phyloP scores from a whole-genome alignment of 1,284 basidiomycete species.

The Cryptococcus neoformans region DNA sequence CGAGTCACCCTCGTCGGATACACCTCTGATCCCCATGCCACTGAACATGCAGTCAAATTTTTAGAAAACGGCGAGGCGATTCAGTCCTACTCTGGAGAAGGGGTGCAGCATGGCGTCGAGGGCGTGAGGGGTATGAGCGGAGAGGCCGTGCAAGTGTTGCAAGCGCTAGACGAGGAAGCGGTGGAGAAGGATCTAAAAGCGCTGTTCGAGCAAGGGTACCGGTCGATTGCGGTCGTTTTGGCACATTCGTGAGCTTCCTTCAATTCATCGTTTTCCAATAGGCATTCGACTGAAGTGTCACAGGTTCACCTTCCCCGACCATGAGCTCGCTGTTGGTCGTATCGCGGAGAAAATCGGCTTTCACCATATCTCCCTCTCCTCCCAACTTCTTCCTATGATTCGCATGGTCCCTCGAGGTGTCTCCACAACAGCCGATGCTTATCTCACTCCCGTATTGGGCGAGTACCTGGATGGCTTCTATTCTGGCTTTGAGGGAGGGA shows the following conservation, averaged over 20 bases:
- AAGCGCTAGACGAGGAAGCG: slow-evolving; percentile 52
- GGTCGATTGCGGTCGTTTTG: slow-evolving; percentile 32
- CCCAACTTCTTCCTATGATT: slow-evolving; percentile 39
- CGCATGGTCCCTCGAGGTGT: slow-evolving; percentile 7
- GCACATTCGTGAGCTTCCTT: slow-evolving; percentile 8
- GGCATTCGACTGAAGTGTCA: slow-evolving; percentile 7
- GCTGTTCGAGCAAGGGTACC: slow-evolving; percentile 31
- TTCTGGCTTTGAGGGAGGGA: not conserved
- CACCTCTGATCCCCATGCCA: too few relatives aligned
- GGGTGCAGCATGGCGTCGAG: slow-evolving; percentile 41
- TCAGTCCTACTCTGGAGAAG: too few relatives aligned
- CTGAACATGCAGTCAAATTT: too few relatives aligned
- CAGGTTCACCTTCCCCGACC: slow-evolving; percentile 35
- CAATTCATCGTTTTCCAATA: too few relatives aligned
- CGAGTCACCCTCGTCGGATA: too few relatives aligned
- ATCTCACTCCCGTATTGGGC: slow-evolving; percentile 49
- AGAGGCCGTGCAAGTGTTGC: slow-evolving; percentile 82
- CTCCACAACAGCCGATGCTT: slow-evolving; percentile 53
- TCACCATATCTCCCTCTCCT: slow-evolving; percentile 28
- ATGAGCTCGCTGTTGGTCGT: slow-evolving; percentile 30
- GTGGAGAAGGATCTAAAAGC: slow-evolving; percentile 29
- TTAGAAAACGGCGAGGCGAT: too few relatives aligned
- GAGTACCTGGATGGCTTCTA: too few relatives aligned
- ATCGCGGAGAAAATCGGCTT: slow-evolving; percentile 38
- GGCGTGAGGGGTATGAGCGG: slow-evolving; percentile 52